Percentiles rank a stretch among this genome's conserved stretches.
phyloP scores from a whole-genome alignment of 2,329 filamentous ascomycete genomes.

The Coniochaeta sp. region DNA sequence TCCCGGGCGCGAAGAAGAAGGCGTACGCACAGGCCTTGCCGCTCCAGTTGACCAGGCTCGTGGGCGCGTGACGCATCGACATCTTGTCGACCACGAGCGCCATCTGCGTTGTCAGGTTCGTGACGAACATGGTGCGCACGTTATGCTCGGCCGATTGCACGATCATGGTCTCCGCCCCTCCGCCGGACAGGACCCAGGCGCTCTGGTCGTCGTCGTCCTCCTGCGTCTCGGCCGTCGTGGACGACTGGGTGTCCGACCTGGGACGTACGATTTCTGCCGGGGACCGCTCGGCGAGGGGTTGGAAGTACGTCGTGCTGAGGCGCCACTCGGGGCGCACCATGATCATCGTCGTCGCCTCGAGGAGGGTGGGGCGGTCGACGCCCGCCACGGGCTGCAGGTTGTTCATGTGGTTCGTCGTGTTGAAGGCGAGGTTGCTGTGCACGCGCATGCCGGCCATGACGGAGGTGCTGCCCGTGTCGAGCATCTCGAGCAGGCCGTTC shows the following conservation, averaged over 20 bases:
- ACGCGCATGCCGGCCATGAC: conserved; percentile 32
- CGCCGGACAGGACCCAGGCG: conserved; percentile 15
- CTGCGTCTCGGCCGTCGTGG: conserved; percentile 47
- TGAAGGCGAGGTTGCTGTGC: conserved; percentile 11
- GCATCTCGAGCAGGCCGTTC: conserved; percentile 72
- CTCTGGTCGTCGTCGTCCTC: conserved; percentile 61
- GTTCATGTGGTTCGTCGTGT: conserved; percentile 25
- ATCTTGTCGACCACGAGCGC: conserved; percentile 82
- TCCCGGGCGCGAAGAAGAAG: conserved; percentile 84
- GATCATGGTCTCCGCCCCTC: conserved; percentile 26
- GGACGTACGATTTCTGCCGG: conserved; percentile 36
- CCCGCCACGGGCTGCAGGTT: conserved; percentile 69
- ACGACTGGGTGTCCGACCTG: conserved; percentile 42
- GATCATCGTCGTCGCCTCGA: conserved; percentile 72
- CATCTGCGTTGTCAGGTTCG: conserved; percentile 79
- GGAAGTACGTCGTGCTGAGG: conserved; percentile 60
- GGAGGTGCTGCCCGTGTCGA: conserved; percentile 43
- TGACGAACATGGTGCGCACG: conserved; percentile 76
- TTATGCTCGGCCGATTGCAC: conserved; percentile 76
- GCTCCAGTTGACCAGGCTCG: conserved; percentile 72
- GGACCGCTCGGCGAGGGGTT: conserved; percentile 51
- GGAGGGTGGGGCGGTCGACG: conserved; percentile 72
- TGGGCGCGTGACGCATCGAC: conserved; percentile 62
- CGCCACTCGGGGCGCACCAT: conserved; percentile 91
- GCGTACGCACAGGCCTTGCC: conserved; percentile 89